A percentile compares a stretch with the other conserved stretches of the same genome.
These are phyloP conservation scores for Phaeosphaeria sp. DNA, from an alignment of 2,329 filamentous ascomycete species.

Conservation along the genomic window DNA sequence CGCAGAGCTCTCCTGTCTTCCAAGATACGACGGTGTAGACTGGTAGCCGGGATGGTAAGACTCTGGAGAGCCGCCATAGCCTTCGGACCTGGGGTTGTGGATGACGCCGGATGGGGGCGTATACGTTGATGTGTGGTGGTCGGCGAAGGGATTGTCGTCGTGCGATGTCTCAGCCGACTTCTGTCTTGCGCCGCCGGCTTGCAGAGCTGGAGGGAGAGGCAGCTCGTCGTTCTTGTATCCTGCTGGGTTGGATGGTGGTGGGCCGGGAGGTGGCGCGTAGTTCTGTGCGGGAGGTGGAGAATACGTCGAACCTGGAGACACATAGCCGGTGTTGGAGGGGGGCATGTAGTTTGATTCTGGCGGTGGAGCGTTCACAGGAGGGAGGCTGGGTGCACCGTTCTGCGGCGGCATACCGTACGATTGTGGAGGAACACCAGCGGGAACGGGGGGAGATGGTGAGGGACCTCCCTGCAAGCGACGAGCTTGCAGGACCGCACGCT, in stretches of 20 bases:
- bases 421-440: slow-evolving; percentile 21
- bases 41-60: slow-evolving; percentile 46
- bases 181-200: slow-evolving; percentile 29
- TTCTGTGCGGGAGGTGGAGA: slow-evolving; percentile 1
- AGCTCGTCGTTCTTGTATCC: slow-evolving; percentile 26
- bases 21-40: slow-evolving; percentile 52
- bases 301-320: background rate
- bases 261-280: slow-evolving; percentile 7
- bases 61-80: slow-evolving; percentile 28
- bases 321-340: background rate
- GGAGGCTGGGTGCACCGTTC: slow-evolving; percentile 24
- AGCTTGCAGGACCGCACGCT: slow-evolving; percentile 74
- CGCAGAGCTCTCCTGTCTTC: slow-evolving; percentile 52
- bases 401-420: slow-evolving; percentile 17
- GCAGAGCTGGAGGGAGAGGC: slow-evolving; percentile 35
- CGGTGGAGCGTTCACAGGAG: slow-evolving; percentile 17
- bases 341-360: slow-evolving; percentile 6
- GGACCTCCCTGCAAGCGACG: slow-evolving; percentile 52
- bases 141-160: slow-evolving; percentile 51
- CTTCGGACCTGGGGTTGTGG: slow-evolving; percentile 20
- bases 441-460: slow-evolving; percentile 29
- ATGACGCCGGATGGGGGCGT: slow-evolving; percentile 23
- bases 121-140: slow-evolving; percentile 47
- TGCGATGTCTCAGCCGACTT: slow-evolving; percentile 11
- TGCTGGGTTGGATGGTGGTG: slow-evolving; percentile 8